Percentiles rank a stretch among this genome's conserved stretches.
These are phyloP conservation scores for Gymnopus androsaceus DNA, from an alignment of 1,284 basidiomycete genomes.

Conservation along the genomic window DNA sequence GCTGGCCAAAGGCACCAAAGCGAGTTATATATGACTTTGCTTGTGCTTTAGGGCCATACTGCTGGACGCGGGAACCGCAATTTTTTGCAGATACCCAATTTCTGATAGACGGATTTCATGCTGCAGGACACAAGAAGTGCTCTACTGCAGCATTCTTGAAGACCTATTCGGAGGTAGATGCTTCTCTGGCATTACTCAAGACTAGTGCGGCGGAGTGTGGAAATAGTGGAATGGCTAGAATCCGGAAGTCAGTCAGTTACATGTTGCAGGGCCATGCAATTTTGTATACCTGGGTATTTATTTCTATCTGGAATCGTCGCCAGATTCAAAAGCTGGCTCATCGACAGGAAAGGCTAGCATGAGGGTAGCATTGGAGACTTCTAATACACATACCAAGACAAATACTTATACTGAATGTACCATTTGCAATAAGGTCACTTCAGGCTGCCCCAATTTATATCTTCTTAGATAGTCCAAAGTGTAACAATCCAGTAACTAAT, in stretches of 20 bases:
- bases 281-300: constrained; percentile 22
- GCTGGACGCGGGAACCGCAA: constrained; percentile 28
- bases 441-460: no score
- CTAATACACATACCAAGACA: no score
- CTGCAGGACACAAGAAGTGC: constrained; percentile 23
- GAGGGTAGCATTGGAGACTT: no score
- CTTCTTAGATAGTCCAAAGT: no score
- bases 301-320: constrained; percentile 30
- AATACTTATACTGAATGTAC: no score
- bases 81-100: constrained; percentile 34
- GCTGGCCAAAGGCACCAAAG: constrained; percentile 33
- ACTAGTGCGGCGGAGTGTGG: constrained; percentile 37
- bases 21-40: constrained; percentile 37
- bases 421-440: no score
- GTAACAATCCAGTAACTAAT: no score
- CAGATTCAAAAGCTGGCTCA: constrained; percentile 12
- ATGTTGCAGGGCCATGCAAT: constrained; percentile 31
- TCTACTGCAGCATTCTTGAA: constrained; percentile 28
- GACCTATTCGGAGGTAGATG: constrained; percentile 28
- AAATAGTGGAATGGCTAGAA: constrained; percentile 30
- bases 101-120: constrained; percentile 29
- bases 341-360: no score
- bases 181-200: constrained; percentile 27
- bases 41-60: constrained; percentile 35
- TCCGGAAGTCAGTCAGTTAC: constrained; percentile 32